Evolutionary conservation across 1,284 basidiomycete species (phyloP).

Genomic region (Ustilago loliicola): DNA sequence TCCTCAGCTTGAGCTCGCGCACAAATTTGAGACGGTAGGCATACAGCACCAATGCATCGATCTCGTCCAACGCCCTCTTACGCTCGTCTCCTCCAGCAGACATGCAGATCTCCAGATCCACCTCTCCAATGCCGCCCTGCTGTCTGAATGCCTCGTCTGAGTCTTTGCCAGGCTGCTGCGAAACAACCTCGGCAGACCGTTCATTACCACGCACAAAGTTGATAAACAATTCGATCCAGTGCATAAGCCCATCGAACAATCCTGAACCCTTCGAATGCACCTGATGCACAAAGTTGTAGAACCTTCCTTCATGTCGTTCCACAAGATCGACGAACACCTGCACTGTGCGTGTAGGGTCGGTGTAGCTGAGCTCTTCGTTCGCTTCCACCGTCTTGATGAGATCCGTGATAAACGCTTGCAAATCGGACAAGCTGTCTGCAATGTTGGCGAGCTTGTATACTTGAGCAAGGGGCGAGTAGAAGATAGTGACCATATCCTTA

Average conservation of each 20-base stretch:
- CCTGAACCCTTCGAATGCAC: conserved; percentile 97
- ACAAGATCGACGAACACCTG: conserved; percentile 95
- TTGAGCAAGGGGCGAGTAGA: conserved; percentile 96
- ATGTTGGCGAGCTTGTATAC: conserved; percentile 98
- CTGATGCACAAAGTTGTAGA: conserved; percentile 98
- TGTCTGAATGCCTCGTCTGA: conserved; percentile 11
- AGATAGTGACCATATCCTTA: conserved; percentile 99
- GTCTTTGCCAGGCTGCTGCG: conserved; percentile 69
- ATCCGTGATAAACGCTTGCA: conserved; percentile 96
- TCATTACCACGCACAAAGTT: conserved; percentile 91
- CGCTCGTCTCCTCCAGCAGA: conserved; percentile 62
- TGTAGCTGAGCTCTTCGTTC: conserved; percentile 86
- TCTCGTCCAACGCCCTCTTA: conserved; percentile 58
- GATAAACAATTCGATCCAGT: conserved; percentile 96
- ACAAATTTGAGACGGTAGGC: conserved; percentile 67
- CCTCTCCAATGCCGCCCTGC: conserved; percentile 57
- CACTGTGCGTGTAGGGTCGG: conserved; percentile 87
- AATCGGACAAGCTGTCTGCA: conserved; percentile 88
- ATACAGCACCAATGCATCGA: conserved; percentile 65
- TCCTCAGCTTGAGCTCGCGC: conserved; percentile 65
- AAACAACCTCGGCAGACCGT: conserved; percentile 72
- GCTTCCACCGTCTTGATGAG: conserved; percentile 93
- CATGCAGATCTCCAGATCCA: conserved; percentile 66
- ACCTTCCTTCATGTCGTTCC: conserved; percentile 91
- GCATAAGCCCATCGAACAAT: conserved; percentile 93